A percentile compares a stretch with the other conserved stretches of the same genome.
phyloP scores from a whole-genome alignment of 176 grass and related monocot genomes.

The Areca catechu region DNA sequence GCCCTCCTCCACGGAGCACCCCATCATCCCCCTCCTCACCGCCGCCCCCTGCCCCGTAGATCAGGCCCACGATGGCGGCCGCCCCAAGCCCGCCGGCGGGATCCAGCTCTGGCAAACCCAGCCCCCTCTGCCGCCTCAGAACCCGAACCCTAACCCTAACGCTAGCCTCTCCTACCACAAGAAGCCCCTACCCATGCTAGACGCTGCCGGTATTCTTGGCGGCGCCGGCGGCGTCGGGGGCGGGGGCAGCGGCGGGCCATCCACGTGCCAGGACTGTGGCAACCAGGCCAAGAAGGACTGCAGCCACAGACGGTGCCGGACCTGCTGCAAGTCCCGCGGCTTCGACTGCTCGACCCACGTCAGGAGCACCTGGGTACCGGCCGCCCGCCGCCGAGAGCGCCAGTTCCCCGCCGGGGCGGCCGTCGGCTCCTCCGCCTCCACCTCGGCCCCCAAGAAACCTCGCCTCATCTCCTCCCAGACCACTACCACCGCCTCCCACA shows the following conservation, averaged over 20 bases:
- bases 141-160: slow-evolving; percentile 28
- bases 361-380: slow-evolving; percentile 84
- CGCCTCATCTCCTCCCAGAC: slow-evolving; percentile 51
- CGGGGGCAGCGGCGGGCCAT: not conserved
- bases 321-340: slow-evolving; percentile 85
- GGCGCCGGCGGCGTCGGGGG: not conserved
- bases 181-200: slow-evolving; percentile 41
- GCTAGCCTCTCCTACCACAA: slow-evolving; percentile 42
- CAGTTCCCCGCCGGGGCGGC: slow-evolving; percentile 7
- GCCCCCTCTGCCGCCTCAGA: slow-evolving; percentile 10
- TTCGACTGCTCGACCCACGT: slow-evolving; percentile 74
- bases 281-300: slow-evolving; percentile 94
- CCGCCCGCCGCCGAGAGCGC: slow-evolving; percentile 56
- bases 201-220: slow-evolving; percentile 23
- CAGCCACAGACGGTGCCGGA: slow-evolving; percentile 55
- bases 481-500: slow-evolving; percentile 45
- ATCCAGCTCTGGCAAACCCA: slow-evolving; percentile 78
- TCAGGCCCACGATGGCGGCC: not conserved
- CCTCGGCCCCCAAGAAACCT: slow-evolving; percentile 45
- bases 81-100: slow-evolving; percentile 20
- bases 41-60: slow-evolving; percentile 47
- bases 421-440: slow-evolving; percentile 7
- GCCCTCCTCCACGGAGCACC: slow-evolving; percentile 21
- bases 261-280: slow-evolving; percentile 74
- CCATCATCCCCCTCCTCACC: slow-evolving; percentile 60